Evolutionary conservation across 2,329 filamentous ascomycete species (phyloP), one percentile per base, ranked within the genome.

Genomic region (Alternaria sp.): DNA sequence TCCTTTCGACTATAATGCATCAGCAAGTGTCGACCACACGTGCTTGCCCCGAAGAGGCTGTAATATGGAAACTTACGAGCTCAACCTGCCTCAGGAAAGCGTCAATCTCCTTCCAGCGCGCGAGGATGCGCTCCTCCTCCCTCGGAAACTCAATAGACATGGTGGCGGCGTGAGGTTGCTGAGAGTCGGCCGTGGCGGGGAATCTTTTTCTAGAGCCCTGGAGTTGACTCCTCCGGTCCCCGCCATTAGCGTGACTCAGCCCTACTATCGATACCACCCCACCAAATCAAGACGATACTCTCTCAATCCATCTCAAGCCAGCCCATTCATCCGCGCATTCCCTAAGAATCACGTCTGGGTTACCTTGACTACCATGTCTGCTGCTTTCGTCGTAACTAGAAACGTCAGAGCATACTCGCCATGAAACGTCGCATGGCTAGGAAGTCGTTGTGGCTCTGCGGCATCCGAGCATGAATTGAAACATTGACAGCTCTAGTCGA

Each of bases 61-160:
- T 30, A 24, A 20, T 20, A 32, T 28, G 26, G 9, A 30, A 9
- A 70, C 75, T 32, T 71, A 77, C 75, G 58, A 98, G 87, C 81
- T 95, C 91, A 64, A 94, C 88, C 83, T 96, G 92, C 64, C 90
- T 89, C 76, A 92, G 88, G 79, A 98, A 98, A 69, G 95, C 95
- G 75, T 94, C 87, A 78, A 96, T 95, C 77, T 95, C 92, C 76
- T 89, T 91, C 95, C 94, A 99, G 82, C 88, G 87, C 77, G 89
- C 84, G 79, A 98, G 89, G 79, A 94, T 87, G 65, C 84, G 87
- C 83, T 96, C 91, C 85, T 98, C 94, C 81, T 95, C 92, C 80
- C 91, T 91, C 58, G 94, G 91, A 79, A 98, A 98, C 81, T 94
- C 88, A 83, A 98, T 94, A 75, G 91, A 92, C 91, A 94, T 93